These are phyloP conservation scores for Debaryomycetaceae sp. DNA, from an alignment of 1,139 yeast species.

Conservation along the genomic window DNA sequence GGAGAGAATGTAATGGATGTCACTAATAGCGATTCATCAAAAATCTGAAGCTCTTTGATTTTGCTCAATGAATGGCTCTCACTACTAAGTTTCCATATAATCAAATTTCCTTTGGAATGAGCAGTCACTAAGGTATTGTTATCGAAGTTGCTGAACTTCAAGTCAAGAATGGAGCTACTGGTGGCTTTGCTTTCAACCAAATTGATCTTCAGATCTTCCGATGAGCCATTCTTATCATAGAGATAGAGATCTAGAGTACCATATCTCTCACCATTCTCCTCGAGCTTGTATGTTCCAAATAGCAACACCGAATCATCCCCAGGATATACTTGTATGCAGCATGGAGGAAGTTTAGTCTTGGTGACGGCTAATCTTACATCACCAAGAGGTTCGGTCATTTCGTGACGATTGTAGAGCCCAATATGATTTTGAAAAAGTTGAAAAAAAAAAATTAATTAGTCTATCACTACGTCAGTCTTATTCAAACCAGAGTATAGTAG, in stretches of 20 bases:
- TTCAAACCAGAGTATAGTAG: too few species aligned
- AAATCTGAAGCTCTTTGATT: slow-evolving; percentile 29
- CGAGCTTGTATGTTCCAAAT: slow-evolving; percentile 77
- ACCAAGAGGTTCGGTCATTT: slow-evolving; percentile 8
- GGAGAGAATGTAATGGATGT: slow-evolving; percentile 69
- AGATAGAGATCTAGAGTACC: slow-evolving; percentile 72
- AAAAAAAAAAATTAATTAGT: too few species aligned
- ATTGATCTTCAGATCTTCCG: slow-evolving; percentile 13
- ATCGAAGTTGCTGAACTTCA: slow-evolving; percentile 61
- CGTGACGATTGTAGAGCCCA: slow-evolving; percentile 1
- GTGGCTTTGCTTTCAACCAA: slow-evolving; percentile 25
- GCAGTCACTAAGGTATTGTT: slow-evolving; percentile 51
- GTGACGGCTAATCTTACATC: slow-evolving; percentile 21
- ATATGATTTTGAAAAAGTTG: too few species aligned
- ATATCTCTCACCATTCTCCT: slow-evolving; percentile 53
- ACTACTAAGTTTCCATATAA: slow-evolving; percentile 51
- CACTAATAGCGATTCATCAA: slow-evolving; percentile 50
- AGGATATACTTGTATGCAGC: slow-evolving; percentile 67
- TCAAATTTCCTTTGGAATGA: slow-evolving; percentile 76
- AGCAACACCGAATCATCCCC: slow-evolving; percentile 44
- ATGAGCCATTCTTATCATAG: slow-evolving; percentile 10
- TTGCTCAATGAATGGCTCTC: slow-evolving; percentile 9
- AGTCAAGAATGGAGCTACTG: slow-evolving; percentile 70
- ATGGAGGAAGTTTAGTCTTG: slow-evolving; percentile 69
- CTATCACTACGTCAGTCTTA: too few species aligned